Percentiles rank a stretch among this genome's conserved stretches.
Conservation (phyloP, 495 filamentous ascomycete genomes). For the Podospora appendiculata region DNA sequence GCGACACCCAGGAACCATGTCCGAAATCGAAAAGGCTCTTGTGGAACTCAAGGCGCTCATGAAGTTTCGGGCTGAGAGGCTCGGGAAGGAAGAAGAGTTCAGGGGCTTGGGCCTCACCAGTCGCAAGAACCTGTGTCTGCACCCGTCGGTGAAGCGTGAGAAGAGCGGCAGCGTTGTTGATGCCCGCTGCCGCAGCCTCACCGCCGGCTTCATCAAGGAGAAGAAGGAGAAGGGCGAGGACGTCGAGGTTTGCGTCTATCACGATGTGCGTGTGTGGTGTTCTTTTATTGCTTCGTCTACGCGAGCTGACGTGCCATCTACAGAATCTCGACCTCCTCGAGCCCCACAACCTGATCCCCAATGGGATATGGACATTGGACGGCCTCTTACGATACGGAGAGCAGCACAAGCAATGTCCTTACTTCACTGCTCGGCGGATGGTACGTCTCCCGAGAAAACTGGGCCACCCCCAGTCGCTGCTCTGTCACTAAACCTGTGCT, state of each 20-base stretch:
- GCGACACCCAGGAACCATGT: conserved; percentile 57
- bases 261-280: conserved; percentile 54
- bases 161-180: conserved; percentile 93
- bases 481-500: conserved; percentile 2
- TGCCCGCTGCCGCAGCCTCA: conserved; percentile 88
- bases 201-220: conserved; percentile 93
- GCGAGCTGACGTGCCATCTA: background rate
- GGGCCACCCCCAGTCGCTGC: conserved; percentile 1
- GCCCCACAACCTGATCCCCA: conserved; percentile 85
- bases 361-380: conserved; percentile 95
- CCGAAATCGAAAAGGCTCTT: conserved; percentile 91
- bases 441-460: conserved; percentile 36
- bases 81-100: conserved; percentile 88
- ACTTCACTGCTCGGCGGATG: conserved; percentile 94
- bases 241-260: conserved; percentile 89
- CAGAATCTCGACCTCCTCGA: conserved; percentile 92
- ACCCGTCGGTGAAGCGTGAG: conserved; percentile 89
- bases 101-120: conserved; percentile 86
- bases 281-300: background rate
- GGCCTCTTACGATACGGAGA: conserved; percentile 81
- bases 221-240: conserved; percentile 93
- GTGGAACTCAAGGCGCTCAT: conserved; percentile 87
- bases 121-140: conserved; percentile 94
- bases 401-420: conserved; percentile 92
- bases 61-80: conserved; percentile 81